A percentile compares a stretch with the other conserved stretches of the same genome.
Conservation (phyloP, 2,329 filamentous ascomycete genomes). For the Beauveria scarabaeidicola region DNA sequence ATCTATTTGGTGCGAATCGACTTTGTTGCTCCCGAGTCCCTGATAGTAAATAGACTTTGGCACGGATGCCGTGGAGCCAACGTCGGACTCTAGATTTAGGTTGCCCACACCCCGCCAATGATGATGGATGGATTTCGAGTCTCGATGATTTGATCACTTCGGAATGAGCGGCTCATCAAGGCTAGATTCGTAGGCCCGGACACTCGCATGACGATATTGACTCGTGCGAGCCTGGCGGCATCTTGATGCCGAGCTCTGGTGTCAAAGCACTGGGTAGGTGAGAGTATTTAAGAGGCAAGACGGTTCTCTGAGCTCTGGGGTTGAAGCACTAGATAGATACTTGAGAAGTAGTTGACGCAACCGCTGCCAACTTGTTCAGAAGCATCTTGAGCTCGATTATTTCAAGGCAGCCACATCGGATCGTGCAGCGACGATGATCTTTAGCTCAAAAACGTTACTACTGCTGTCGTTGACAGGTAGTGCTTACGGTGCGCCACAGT, state of each 20-base stretch:
- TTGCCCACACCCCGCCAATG: not conserved
- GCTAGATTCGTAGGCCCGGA: not conserved
- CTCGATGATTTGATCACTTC: not conserved
- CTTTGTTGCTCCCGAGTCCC: not conserved
- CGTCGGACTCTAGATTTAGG: slow-evolving; percentile 2
- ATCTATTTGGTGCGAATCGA: not conserved
- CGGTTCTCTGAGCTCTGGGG: not conserved
- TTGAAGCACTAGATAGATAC: too few species aligned
- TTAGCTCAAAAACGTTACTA: not conserved
- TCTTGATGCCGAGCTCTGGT: not conserved
- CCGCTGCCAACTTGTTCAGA: not conserved
- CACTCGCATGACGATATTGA: slow-evolving; percentile 5
- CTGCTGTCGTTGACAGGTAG: not conserved
- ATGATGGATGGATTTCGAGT: not conserved
- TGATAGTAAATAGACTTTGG: too few species aligned
- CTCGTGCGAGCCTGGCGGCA: not conserved
- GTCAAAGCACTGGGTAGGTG: not conserved
- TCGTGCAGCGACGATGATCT: slow-evolving; percentile 5
- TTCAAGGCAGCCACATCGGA: not conserved
- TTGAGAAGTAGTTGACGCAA: too few species aligned
- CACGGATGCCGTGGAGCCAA: not conserved
- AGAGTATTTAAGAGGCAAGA: not conserved
- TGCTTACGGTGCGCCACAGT: slow-evolving; percentile 7
- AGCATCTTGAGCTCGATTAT: not conserved
- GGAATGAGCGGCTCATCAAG: not conserved